A percentile compares a stretch with the other conserved stretches of the same genome.
phyloP scores from a whole-genome alignment of 257 asterid species.

The Nicotiana undulata region DNA sequence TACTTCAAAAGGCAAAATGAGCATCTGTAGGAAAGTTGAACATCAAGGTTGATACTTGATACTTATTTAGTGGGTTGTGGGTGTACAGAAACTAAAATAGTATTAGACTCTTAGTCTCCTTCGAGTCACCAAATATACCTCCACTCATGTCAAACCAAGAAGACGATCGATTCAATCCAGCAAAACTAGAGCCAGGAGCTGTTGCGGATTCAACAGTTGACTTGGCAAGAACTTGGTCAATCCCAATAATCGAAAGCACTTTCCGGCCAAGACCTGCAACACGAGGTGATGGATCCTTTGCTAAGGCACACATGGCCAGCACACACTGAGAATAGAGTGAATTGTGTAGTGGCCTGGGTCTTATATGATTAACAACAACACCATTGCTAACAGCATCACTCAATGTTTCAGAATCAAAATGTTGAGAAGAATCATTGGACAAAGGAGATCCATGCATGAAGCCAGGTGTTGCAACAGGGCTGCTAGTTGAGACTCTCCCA shows the following conservation, averaged over 20 bases:
- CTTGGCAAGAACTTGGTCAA: conserved; percentile 85
- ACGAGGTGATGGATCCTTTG: conserved; percentile 96
- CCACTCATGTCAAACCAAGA: conserved; percentile 91
- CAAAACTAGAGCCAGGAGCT: conserved; percentile 39
- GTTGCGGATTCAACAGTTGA: conserved; percentile 42
- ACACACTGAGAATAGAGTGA: conserved; percentile 73
- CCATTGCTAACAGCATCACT: conserved; percentile 61
- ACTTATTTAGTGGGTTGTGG: background rate
- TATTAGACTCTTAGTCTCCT: background rate
- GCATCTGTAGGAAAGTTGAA: background rate
- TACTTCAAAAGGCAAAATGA: background rate
- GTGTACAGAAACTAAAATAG: background rate
- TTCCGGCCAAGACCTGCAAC: conserved; percentile 80
- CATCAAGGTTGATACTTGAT: background rate
- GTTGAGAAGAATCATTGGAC: conserved; percentile 87
- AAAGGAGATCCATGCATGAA: conserved; percentile 95
- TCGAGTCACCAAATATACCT: conserved; percentile 32
- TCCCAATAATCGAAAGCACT: conserved; percentile 79
- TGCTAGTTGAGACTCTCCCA: conserved; percentile 73
- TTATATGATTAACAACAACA: conserved; percentile 43
- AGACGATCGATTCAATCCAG: conserved; percentile 85
- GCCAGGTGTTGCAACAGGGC: conserved; percentile 76
- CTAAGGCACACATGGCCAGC: conserved; percentile 74
- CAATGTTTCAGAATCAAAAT: conserved; percentile 76
- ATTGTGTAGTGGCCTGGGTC: conserved; percentile 57